Conservation (phyloP, 257 asterid genomes). For the Rauvolfia tetraphylla region DNA sequence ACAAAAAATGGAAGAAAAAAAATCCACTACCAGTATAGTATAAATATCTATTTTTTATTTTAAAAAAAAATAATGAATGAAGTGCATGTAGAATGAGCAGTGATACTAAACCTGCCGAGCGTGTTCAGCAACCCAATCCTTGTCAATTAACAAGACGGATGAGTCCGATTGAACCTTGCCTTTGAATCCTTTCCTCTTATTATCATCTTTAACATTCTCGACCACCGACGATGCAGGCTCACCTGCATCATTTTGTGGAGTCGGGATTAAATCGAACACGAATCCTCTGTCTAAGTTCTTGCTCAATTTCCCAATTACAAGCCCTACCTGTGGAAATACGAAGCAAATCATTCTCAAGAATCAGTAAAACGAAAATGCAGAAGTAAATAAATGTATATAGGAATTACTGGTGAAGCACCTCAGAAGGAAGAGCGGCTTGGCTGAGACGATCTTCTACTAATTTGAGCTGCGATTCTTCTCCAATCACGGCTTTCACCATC, state of each 20-base stretch:
- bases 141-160: slow-evolving; percentile 60
- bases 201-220: slow-evolving; percentile 41
- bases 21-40: background rate
- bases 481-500: slow-evolving; percentile 81
- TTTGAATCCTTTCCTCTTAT: slow-evolving; percentile 56
- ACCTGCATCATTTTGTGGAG: slow-evolving; percentile 79
- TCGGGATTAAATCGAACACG: slow-evolving; percentile 81
- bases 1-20: background rate
- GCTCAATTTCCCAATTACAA: slow-evolving; percentile 82
- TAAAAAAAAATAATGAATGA: background rate
- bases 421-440: slow-evolving; percentile 46
- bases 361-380: background rate
- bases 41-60: too few species aligned
- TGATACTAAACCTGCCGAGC: slow-evolving; percentile 77
- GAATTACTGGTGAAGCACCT: slow-evolving; percentile 36
- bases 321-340: slow-evolving; percentile 56
- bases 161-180: slow-evolving; percentile 57
- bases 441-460: slow-evolving; percentile 67
- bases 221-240: slow-evolving; percentile 68
- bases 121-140: slow-evolving; percentile 90
- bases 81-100: background rate
- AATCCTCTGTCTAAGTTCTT: slow-evolving; percentile 72
- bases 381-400: background rate
- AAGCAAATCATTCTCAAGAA: background rate
- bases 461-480: slow-evolving; percentile 71